A percentile compares a stretch with the other conserved stretches of the same genome.
Evolutionary conservation across 208 protist species (phyloP).

Genomic region (Leishmania braziliensis): DNA sequence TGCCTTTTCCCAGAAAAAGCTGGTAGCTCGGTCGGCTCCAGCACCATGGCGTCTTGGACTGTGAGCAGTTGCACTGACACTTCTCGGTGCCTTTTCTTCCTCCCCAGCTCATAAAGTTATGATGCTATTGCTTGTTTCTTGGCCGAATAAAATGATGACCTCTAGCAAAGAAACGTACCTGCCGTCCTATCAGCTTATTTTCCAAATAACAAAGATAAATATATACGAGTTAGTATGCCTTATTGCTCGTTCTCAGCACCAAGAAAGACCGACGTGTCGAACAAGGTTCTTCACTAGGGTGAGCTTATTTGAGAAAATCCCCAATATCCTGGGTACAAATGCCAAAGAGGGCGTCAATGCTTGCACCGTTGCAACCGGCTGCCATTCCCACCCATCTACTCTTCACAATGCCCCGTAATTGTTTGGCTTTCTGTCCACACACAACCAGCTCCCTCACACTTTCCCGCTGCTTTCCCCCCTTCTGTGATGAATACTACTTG

Average conservation of each 20-base stretch:
- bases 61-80: too few species aligned
- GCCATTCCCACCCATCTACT: not conserved
- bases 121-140: not conserved
- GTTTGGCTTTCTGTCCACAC: not conserved
- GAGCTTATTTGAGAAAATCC: not conserved
- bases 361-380: not conserved
- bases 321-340: not conserved
- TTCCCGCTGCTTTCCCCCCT: not conserved
- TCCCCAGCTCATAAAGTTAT: not conserved
- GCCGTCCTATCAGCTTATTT: not conserved
- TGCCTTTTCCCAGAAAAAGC: not conserved
- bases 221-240: not conserved
- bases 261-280: not conserved
- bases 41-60: not conserved
- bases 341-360: not conserved
- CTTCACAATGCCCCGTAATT: not conserved
- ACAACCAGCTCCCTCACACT: not conserved
- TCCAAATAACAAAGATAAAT: not conserved
- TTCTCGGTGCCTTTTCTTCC: not conserved
- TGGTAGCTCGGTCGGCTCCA: not conserved
- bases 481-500: not conserved
- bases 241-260: not conserved
- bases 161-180: not conserved
- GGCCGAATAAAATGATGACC: not conserved
- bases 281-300: not conserved